Conservation (phyloP, 2,329 filamentous ascomycete genomes). For the Coniochaeta hoffmannii region DNA sequence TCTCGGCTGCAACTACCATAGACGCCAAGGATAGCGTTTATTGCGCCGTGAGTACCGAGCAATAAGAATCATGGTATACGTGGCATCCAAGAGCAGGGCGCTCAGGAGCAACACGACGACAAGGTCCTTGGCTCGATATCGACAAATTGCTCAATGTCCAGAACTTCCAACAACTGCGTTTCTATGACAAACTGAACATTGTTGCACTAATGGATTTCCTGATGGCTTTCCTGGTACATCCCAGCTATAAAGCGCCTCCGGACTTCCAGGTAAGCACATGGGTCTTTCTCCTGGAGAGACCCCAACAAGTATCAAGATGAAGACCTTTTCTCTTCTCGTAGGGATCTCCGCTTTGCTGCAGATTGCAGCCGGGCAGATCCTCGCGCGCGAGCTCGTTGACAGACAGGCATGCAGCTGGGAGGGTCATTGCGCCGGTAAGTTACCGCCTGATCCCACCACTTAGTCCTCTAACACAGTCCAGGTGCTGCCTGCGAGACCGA, state of each 20-base stretch:
- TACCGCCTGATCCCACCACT: neutral
- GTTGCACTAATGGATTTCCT: neutral
- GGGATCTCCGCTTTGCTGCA: neutral
- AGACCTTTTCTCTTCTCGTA: neutral
- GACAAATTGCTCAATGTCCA: neutral
- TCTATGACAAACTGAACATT: neutral
- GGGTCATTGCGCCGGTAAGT: neutral
- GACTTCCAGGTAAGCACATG: too few species aligned
- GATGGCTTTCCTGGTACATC: neutral
- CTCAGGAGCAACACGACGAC: neutral
- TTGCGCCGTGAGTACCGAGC: neutral
- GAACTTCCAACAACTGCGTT: neutral
- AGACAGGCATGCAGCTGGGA: neutral
- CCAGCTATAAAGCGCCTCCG: too few species aligned
- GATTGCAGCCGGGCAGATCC: neutral
- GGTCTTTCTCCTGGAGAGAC: neutral
- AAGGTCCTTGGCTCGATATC: neutral
- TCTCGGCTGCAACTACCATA: neutral
- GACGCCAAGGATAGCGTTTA: neutral
- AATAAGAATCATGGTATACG: neutral
- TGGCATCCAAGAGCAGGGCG: neutral
- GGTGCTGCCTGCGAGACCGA: constrained; percentile 12
- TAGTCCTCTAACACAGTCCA: neutral
- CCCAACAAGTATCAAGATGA: neutral
- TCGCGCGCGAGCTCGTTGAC: neutral